Evolutionary conservation across 2,329 filamentous ascomycete genomes (phyloP).

Genomic region (Alternaria triticimaculans): DNA sequence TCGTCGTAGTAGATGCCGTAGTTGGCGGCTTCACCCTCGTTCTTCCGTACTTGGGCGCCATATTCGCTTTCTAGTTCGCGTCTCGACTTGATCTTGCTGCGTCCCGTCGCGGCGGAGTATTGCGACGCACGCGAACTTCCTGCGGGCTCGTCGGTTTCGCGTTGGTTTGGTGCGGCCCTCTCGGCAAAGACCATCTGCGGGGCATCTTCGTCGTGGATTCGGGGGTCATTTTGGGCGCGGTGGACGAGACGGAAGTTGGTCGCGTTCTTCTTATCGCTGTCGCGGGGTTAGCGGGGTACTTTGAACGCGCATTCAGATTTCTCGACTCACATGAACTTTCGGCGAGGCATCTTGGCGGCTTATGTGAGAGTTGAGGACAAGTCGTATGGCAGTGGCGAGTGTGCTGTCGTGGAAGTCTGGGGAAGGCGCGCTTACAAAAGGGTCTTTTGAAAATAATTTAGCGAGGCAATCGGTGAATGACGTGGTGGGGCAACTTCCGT

Average conservation of each 20-base stretch:
- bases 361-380: background rate
- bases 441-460: slow-evolving; percentile 63
- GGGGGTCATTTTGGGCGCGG: slow-evolving; percentile 94
- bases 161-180: slow-evolving; percentile 53
- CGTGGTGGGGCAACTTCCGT: slow-evolving; percentile 37
- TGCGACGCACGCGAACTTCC: slow-evolving; percentile 54
- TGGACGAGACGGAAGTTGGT: slow-evolving; percentile 94
- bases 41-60: slow-evolving; percentile 74
- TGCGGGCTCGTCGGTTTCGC: slow-evolving; percentile 46
- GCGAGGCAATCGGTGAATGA: slow-evolving; percentile 64
- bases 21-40: slow-evolving; percentile 95
- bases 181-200: slow-evolving; percentile 91
- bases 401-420: slow-evolving; percentile 26
- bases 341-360: slow-evolving; percentile 69
- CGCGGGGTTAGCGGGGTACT: slow-evolving; percentile 39
- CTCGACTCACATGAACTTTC: slow-evolving; percentile 72
- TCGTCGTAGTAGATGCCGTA: slow-evolving; percentile 96
- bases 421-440: slow-evolving; percentile 42
- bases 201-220: slow-evolving; percentile 89
- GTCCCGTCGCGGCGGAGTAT: slow-evolving; percentile 52
- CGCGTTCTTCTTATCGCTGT: slow-evolving; percentile 86
- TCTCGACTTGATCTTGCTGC: slow-evolving; percentile 68
- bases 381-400: background rate
- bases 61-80: slow-evolving; percentile 79
- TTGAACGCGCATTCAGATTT: background rate